A percentile compares a stretch with the other conserved stretches of the same genome.
Evolutionary conservation across 1,284 basidiomycete species (phyloP).

Genomic region (Ganoderma leucocontextum): DNA sequence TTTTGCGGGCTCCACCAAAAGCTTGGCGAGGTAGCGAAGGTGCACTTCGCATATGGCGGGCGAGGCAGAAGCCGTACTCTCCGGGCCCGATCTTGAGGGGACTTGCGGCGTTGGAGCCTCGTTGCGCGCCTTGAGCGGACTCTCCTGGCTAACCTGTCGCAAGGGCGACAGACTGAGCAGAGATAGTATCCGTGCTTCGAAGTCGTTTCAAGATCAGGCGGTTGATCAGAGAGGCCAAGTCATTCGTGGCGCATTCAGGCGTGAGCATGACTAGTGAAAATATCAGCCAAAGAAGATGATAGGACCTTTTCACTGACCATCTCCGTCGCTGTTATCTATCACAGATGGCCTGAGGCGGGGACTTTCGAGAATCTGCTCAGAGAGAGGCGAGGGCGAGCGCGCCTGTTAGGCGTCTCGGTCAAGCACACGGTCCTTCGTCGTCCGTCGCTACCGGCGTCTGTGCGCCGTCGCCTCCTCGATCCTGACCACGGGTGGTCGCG

Average conservation of each 20-base stretch:
- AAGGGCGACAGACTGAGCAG: conserved; percentile 46
- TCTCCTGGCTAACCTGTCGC: conserved; percentile 39
- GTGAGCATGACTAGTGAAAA: conserved; percentile 64
- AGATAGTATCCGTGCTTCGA: conserved; percentile 60
- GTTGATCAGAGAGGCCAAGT: conserved; percentile 78
- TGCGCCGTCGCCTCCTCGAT: conserved; percentile 63
- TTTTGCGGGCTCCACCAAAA: conserved; percentile 18
- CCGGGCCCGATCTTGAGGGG: conserved; percentile 37
- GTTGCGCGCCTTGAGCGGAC: conserved; percentile 49
- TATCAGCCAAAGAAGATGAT: too few relatives aligned
- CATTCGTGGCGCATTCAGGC: conserved; percentile 78
- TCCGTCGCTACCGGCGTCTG: too few relatives aligned
- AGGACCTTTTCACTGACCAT: too few relatives aligned
- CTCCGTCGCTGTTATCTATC: too few relatives aligned
- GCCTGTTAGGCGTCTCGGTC: too few relatives aligned
- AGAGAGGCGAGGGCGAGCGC: too few relatives aligned
- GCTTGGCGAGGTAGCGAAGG: conserved; percentile 32
- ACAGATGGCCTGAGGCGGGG: too few relatives aligned
- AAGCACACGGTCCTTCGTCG: too few relatives aligned
- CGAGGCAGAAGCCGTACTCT: conserved; percentile 59
- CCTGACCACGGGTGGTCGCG: conserved; percentile 48
- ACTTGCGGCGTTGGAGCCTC: conserved; percentile 27
- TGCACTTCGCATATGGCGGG: conserved; percentile 66
- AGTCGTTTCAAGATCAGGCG: conserved; percentile 76
- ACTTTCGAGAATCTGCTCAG: too few relatives aligned